Evolutionary conservation across 345 rosid species (phyloP), one percentile per base, ranked within the genome.

Genomic region (Kernera saxatilis): DNA sequence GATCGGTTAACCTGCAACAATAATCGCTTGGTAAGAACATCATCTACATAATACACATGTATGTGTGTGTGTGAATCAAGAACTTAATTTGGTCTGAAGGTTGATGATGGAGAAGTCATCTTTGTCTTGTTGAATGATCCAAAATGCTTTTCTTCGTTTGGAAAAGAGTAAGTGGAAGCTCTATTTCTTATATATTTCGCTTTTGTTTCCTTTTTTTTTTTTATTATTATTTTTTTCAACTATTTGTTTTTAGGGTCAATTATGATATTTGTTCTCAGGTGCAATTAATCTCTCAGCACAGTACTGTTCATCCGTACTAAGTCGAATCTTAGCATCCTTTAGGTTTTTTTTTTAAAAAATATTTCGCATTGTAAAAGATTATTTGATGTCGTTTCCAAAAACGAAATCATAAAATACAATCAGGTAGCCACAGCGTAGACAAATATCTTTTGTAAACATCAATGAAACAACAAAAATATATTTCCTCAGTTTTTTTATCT

Each of bases 41-140:
- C 44, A 35, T 39, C 55, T 11, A 21, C 32, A 37, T 41, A 25
- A 36, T 8, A 21, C 13, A 17, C 17, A 15, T 13, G 5, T 33
- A 13, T 36, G 1, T 49, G 3, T 5, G 3, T 33, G 5, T 54
- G 59, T 39, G 55, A 62, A 75, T 26, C 43, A 60, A 60, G 56
- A 74, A 60, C 73, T 74, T 74, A 74, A 17, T 64, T 72, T 64
- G 77, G 71, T 72, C 3, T 64, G 50, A 54, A 64, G 65, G 18
- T 54, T 0, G 76, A 54, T 43, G 77, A 64, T 63, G 70, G 45
- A 67, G 40, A 45, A 64, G 77, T 44, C 77, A 72, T 72, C 2
- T 43, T 43, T 54, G 76, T 72, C 15, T 72, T 63, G 39, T 63
- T 52, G 55, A 62, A 45, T 30, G 64, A 53, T 63, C 48, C 48